Conservation (phyloP, 2,329 filamentous ascomycete species). For the Nigrospora osmanthi region DNA sequence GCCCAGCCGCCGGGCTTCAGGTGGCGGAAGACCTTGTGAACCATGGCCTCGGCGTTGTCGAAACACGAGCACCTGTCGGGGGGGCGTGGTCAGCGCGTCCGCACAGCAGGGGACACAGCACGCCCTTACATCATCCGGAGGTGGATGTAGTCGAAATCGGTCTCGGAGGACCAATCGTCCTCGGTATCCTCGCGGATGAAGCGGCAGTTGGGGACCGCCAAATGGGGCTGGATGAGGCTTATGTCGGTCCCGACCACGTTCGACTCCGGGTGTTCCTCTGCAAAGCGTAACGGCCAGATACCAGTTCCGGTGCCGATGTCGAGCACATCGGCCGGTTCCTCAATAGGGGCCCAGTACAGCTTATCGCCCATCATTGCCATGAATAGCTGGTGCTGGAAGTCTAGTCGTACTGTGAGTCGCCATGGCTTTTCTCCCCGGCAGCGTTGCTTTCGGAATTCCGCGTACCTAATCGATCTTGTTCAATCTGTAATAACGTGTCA, state of each 20-base stretch:
- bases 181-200: constrained; percentile 1
- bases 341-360: no score
- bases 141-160: neutral
- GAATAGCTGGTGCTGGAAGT: no score
- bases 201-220: neutral
- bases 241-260: neutral
- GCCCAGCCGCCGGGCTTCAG: neutral
- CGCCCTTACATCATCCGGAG: neutral
- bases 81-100: neutral
- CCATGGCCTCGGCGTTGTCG: neutral
- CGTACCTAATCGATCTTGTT: no score
- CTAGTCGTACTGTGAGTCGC: no score
- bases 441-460: no score
- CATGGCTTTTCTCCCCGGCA: no score
- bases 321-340: neutral
- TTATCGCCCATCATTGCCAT: no score
- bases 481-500: no score
- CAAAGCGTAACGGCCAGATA: neutral
- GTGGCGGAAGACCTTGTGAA: neutral
- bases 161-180: neutral
- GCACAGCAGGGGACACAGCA: no score
- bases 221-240: neutral
- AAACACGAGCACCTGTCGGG: neutral
- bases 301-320: neutral
- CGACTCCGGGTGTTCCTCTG: neutral